These are phyloP conservation scores for Neurospora sp. DNA, from an alignment of 495 filamentous ascomycete species.

Conservation along the genomic window DNA sequence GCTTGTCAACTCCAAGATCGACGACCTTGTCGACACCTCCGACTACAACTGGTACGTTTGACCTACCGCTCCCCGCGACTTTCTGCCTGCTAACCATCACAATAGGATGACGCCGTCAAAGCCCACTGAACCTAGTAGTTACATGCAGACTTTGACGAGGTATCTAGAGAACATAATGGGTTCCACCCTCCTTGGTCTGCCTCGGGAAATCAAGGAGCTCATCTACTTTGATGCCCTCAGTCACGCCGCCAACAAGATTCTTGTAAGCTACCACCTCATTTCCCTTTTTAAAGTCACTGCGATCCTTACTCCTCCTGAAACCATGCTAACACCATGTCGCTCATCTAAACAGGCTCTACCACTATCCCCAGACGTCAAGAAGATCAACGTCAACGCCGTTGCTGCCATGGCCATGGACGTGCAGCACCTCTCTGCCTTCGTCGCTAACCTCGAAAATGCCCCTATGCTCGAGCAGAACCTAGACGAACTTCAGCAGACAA, in stretches of 20 bases:
- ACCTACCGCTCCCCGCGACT: not conserved
- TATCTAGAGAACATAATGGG: slow-evolving; percentile 97
- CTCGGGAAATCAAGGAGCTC: slow-evolving; percentile 88
- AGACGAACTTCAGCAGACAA: slow-evolving; percentile 87
- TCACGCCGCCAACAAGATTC: slow-evolving; percentile 78
- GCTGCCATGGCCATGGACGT: slow-evolving; percentile 73
- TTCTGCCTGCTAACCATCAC: not conserved
- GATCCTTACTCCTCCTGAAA: not conserved
- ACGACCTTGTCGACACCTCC: slow-evolving; percentile 90
- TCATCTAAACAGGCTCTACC: slow-evolving; percentile 53
- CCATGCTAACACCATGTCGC: not conserved
- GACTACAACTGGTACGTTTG: slow-evolving; percentile 78
- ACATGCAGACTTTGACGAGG: slow-evolving; percentile 85
- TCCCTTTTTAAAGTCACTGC: not conserved
- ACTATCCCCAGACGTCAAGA: slow-evolving; percentile 64
- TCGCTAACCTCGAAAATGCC: slow-evolving; percentile 65
- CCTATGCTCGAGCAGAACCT: slow-evolving; percentile 74
- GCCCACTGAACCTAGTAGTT: slow-evolving; percentile 67
- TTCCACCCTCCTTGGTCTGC: slow-evolving; percentile 81
- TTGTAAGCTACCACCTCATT: slow-evolving; percentile 39
- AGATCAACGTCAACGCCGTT: slow-evolving; percentile 82
- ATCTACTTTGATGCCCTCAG: slow-evolving; percentile 96
- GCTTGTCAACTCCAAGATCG: slow-evolving; percentile 96
- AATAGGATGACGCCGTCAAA: slow-evolving; percentile 51
- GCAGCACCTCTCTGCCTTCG: slow-evolving; percentile 71